Conservation (phyloP, 2,329 filamentous ascomycete genomes). For the Blastomyces parvus region DNA sequence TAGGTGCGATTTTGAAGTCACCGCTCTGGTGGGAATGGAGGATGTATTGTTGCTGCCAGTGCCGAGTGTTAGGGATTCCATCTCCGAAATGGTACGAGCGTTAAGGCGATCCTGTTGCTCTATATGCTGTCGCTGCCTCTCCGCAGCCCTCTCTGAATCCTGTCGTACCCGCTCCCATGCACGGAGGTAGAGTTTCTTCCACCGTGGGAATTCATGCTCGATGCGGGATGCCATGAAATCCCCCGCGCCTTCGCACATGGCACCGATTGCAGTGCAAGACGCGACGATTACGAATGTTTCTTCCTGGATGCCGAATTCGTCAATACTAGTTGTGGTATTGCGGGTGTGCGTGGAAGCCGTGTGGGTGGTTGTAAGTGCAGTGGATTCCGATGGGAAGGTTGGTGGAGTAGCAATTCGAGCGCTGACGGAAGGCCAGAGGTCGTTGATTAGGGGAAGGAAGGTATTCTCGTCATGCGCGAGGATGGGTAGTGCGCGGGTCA, state of each 20-base stretch:
- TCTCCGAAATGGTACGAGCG: not conserved
- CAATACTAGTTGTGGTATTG: conserved; percentile 41
- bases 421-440: conserved; percentile 72
- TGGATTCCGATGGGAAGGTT: conserved; percentile 49
- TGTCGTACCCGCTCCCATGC: conserved; percentile 30
- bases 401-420: conserved; percentile 29
- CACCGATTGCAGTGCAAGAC: conserved; percentile 58
- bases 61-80: not conserved
- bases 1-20: not conserved
- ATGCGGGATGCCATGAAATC: conserved; percentile 73
- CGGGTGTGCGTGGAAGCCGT: conserved; percentile 35
- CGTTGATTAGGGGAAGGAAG: conserved; percentile 82
- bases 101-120: conserved; percentile 2
- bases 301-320: conserved; percentile 26
- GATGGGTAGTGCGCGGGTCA: conserved; percentile 61
- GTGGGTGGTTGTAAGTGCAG: conserved; percentile 17
- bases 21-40: not conserved
- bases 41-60: not conserved
- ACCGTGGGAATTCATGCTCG: conserved; percentile 53
- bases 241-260: conserved; percentile 62
- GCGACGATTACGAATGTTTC: conserved; percentile 51
- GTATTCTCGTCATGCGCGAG: conserved; percentile 68
- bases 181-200: conserved; percentile 33
- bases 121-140: conserved; percentile 26
- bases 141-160: conserved; percentile 29